Evolutionary conservation across 495 filamentous ascomycete genomes (phyloP), one percentile per base, ranked within the genome.

Genomic region (Annulohypoxylon moriforme): DNA sequence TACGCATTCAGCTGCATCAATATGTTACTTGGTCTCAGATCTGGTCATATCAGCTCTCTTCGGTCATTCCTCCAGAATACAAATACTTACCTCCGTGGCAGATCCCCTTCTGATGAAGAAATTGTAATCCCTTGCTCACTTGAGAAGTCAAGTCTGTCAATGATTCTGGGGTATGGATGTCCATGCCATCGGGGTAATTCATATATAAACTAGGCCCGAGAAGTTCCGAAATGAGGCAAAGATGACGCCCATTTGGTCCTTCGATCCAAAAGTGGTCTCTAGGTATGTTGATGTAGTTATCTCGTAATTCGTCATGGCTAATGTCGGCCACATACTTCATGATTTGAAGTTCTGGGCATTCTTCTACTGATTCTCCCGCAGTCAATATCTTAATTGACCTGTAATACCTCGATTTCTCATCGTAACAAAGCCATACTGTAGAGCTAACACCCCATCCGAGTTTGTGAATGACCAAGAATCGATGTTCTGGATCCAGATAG

Each of bases 361-460:
- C n/a, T 10, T 71, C 52, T 1, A 1, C 24, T 1, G 74, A 71
- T 0, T 55, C 22, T 0, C 24, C 55, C 13, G 71, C 73, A 5
- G 58, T 49, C 50, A 74, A 62, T 1, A 77, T 42, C 42, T 76
- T 77, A 20, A 77, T 50, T 0, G 73, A 70, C 3, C 24, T 59
- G 46, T 66, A 74, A 27, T 66, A 44, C 7, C 36, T 34, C 8
- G 24, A 24, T 14, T 55, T 20, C n/a, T 56, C 47, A 46, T 90
- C 85, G 1, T 68, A 78, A 29, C 84, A 85, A 46, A 90, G 81
- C 86, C 85, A 89, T 46, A 86, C 80, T 2, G 84, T 89, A 11
- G 80, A 85, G 64, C 79, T 85, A 6, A 79, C 78, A 8, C 85
- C 82, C 61, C 77, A 82, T 4, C 84, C 86, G 14, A 88, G 79